These are phyloP conservation scores for Punctularia strigosozonata DNA, from an alignment of 768 basidiomycete genomes.

Conservation along the genomic window DNA sequence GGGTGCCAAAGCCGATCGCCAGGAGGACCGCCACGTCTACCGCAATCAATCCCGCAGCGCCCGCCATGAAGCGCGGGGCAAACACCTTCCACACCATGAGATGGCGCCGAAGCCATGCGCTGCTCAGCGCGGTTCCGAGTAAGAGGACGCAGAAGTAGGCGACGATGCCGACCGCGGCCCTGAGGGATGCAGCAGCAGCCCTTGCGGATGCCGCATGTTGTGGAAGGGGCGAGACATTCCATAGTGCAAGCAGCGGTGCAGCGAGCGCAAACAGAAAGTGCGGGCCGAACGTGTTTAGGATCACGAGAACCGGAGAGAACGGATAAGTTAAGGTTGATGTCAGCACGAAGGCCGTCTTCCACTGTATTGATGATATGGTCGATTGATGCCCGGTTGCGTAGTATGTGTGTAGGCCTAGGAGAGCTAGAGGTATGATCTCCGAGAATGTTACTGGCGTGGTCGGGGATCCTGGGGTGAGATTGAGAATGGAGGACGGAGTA, in stretches of 20 bases:
- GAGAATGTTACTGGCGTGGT: conserved; percentile 37
- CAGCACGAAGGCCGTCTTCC: conserved; percentile 89
- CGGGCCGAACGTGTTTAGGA: conserved; percentile 69
- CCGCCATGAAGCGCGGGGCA: conserved; percentile 87
- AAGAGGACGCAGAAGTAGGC: conserved; percentile 56
- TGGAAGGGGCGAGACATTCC: conserved; percentile 67
- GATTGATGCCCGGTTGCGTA: conserved; percentile 90
- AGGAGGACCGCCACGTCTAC: conserved; percentile 61
- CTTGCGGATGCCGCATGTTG: conserved; percentile 15
- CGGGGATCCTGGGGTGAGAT: conserved; percentile 16
- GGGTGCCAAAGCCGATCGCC: conserved; percentile 39
- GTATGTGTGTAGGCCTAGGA: conserved; percentile 70
- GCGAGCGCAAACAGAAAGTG: conserved; percentile 55
- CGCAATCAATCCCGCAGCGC: conserved; percentile 48
- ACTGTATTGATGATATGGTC: conserved; percentile 81
- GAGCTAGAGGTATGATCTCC: conserved; percentile 61
- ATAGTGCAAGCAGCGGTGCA: conserved; percentile 62
- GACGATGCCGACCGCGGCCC: conserved; percentile 55
- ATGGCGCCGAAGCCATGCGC: conserved; percentile 71
- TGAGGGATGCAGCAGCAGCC: conserved; percentile 27
- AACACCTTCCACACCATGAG: conserved; percentile 99
- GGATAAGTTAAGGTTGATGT: conserved; percentile 58
- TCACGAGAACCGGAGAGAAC: conserved; percentile 60
- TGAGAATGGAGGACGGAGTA: conserved; percentile 31
- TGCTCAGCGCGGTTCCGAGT: conserved; percentile 57